Conservation (phyloP, 75 land plant genomes). For the Ceratopteris richardii region DNA sequence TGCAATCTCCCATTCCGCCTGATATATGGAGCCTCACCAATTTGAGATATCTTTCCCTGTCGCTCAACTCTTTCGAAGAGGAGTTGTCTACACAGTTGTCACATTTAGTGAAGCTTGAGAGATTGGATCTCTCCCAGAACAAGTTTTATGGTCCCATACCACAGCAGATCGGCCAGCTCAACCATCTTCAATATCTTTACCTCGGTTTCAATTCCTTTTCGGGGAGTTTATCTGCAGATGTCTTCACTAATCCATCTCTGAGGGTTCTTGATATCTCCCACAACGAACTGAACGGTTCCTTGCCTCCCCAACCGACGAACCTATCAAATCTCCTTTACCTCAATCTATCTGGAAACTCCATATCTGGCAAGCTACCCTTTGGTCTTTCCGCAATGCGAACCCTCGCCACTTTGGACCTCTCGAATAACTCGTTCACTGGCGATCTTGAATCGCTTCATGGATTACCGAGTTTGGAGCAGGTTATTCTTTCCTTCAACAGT, state of each 20-base stretch:
- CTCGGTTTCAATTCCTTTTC: conserved; percentile 43
- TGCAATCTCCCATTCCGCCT: conserved; percentile 5
- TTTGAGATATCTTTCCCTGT: conserved; percentile 2
- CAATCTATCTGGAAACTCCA: conserved; percentile 36
- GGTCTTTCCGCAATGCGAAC: neutral
- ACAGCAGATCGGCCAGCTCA: conserved; percentile 36
- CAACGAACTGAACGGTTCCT: conserved; percentile 37
- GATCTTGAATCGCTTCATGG: too few relatives aligned
- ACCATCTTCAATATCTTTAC: conserved; percentile 31
- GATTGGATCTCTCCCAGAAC: conserved; percentile 53
- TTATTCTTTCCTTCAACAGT: conserved; percentile 53
- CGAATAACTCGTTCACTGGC: conserved; percentile 13
- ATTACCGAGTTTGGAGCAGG: conserved; percentile 8
- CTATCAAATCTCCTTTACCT: conserved; percentile 30
- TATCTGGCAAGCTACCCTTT: conserved; percentile 32
- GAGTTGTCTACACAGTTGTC: too few relatives aligned
- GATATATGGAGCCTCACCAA: conserved; percentile 7
- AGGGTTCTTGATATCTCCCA: conserved; percentile 38
- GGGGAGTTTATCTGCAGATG: conserved; percentile 26
- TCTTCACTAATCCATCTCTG: conserved; percentile 18
- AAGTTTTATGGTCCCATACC: conserved; percentile 48
- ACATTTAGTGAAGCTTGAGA: conserved; percentile 33
- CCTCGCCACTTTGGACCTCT: conserved; percentile 11
- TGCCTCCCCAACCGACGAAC: conserved; percentile 33
- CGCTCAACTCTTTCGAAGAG: neutral